Evolutionary conservation across 495 filamentous ascomycete species (phyloP), one percentile per base, ranked within the genome.

Genomic region (Friedmanniomyces simplex): DNA sequence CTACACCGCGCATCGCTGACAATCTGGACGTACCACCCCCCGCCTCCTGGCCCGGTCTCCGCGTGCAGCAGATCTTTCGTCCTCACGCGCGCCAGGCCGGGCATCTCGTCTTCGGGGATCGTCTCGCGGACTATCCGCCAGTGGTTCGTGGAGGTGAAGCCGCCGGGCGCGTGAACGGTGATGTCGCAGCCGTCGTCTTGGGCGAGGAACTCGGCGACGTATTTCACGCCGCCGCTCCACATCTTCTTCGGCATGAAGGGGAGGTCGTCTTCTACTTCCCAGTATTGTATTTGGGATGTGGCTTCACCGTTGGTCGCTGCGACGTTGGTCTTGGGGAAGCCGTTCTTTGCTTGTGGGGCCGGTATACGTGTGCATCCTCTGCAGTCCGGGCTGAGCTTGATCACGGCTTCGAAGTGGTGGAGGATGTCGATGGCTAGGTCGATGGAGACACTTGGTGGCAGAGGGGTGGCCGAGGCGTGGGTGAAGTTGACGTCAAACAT

Each of bases 231-330:
- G 13, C 61, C 61, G 46, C 26, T 36, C 61, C 61, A 64, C 2
- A 64, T 39, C 30, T 54, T 57, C 50, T 60, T 60, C 26, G 61
- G 61, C 18, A 64, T 60, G 53, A 64, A 64, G 11, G 61, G 58
- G 0, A 64, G 53, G 24, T 60, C 61, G 54, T 64, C 61, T 60
- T 60, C 61, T 7, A 64, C 61, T 50, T 64, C 61, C 52, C 47
- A 64, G 49, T 57, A 64, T 14, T 53, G 52, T 24, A 56, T 48
- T 11, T 28, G 12, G 14, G 13, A 3, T 2, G 21, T 30, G 1
- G 16, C 2, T 1, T 21, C 37, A 32, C 46, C 52, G 47, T 24
- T 57, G 2, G 22, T 45, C 30, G 22, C 13, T 10, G 24, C 50
- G 41, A 21, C 54, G 47, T 1, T 5, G 49, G 12, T n/a, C n/a